Evolutionary conservation across 805 yeast genomes (phyloP), one percentile per base, ranked within the genome.

Genomic region (Hanseniaspora valbyensis): DNA sequence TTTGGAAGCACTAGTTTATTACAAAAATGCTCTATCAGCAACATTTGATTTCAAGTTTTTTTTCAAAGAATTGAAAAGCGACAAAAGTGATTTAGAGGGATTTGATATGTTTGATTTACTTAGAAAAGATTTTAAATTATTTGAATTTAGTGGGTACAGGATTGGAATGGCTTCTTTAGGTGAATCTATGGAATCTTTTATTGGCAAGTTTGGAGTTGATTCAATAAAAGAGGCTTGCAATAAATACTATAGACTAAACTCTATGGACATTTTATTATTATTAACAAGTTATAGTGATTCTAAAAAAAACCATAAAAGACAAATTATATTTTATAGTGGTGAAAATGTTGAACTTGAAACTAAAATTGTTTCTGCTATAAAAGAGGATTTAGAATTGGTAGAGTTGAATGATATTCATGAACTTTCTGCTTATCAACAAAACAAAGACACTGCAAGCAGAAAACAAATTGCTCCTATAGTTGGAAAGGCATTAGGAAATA

Each of bases 101-200:
- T 69, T 92, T 33, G 58, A 75, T 1, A 63, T 78, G 4, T 57
- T 57, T 4, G 94, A 87, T 46, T 64, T 92, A 6, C 67, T 92
- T 36, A 69, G 80, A 41, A 89, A 88, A 63, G 98, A 90, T 61
- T 90, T 84, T 65, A 90, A 90, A 61, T 78, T 77, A 58, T 88
- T 82, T 67, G 64, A 60, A 4, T 70, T 71, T 41, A 39, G 30
- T 25, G 48, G 54, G 44, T 2, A 52, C 55, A 24, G 69, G 64
- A 69, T 87, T 12, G 97, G 97, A 0, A 81, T 90, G 58, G 76
- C 89, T 42, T 82, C 96, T 0, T 66, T 81, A 9, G 84, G 82
- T 2, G 80, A 76, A 61, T 71, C 86, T 0, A 63, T 82, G 26
- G 64, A 66, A 5, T 82, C 83, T 78, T 56, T 84, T 0, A 54